phyloP scores from a whole-genome alignment of 371 early-diverging fungal species.

The Apophysomyces trapeziformis region DNA sequence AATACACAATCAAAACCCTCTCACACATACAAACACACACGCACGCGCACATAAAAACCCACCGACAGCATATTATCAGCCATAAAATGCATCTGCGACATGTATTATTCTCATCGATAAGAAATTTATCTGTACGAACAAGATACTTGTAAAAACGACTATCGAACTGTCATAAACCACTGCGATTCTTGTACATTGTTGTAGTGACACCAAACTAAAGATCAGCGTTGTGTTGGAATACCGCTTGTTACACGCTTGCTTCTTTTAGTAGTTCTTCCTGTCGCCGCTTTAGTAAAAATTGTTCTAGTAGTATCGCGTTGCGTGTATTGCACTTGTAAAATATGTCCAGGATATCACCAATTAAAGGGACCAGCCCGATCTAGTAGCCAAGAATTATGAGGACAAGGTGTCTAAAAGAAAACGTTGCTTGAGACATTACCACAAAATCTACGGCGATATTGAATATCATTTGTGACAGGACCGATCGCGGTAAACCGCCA shows the following conservation, averaged over 20 bases:
- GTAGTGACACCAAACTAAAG: no score
- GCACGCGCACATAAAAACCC: no score
- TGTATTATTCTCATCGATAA: no score
- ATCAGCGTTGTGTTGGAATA: no score
- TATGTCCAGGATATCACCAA: conserved; percentile 54
- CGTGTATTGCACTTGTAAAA: conserved; percentile 56
- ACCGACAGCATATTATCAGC: no score
- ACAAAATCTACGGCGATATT: conserved; percentile 37
- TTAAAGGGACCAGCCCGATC: conserved; percentile 51
- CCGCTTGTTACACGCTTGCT: background rate
- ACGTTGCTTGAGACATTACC: conserved; percentile 14
- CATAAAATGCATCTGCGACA: no score
- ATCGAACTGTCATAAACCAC: no score
- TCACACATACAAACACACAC: no score
- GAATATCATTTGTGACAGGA: conserved; percentile 31
- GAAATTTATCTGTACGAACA: no score
- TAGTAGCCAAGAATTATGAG: background rate
- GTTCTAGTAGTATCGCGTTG: conserved; percentile 48
- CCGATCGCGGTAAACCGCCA: conserved; percentile 23
- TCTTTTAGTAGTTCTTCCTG: conserved; percentile 15
- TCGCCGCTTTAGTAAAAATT: conserved; percentile 36
- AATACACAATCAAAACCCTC: no score
- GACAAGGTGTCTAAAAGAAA: background rate
- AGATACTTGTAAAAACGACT: background rate
- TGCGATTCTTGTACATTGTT: no score